phyloP scores from a whole-genome alignment of 441 rosid genomes.

The Viola pubescens region DNA sequence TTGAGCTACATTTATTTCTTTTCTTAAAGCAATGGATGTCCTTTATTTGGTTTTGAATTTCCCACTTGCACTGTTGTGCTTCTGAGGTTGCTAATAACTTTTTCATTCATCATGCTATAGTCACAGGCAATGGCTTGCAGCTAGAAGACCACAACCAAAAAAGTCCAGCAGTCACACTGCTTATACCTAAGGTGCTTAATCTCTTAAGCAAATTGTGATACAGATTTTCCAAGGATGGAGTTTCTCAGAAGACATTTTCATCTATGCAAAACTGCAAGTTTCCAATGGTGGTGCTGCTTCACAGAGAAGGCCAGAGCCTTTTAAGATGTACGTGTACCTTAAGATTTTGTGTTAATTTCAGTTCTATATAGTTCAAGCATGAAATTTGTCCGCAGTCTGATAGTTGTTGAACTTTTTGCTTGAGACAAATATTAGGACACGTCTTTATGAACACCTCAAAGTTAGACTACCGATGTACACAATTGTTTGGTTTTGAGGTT shows the following conservation, averaged over 20 bases:
- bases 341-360: background rate
- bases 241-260: constrained; percentile 10
- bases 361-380: background rate
- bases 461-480: too few relatives aligned
- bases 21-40: background rate
- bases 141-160: constrained; percentile 25
- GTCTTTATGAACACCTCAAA: too few relatives aligned
- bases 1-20: constrained; percentile 2
- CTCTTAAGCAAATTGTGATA: constrained; percentile 1
- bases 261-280: constrained; percentile 29
- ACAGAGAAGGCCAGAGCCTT: constrained; percentile 26
- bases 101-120: background rate
- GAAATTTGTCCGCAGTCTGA: background rate
- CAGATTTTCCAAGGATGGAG: constrained; percentile 1
- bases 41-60: background rate
- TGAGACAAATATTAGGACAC: too few relatives aligned
- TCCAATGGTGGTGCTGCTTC: constrained; percentile 18
- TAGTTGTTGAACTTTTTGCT: too few relatives aligned
- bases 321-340: constrained; percentile 38
- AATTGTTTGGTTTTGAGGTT: too few relatives aligned
- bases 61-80: background rate
- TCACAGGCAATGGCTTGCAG: constrained; percentile 32
- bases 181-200: constrained; percentile 38
- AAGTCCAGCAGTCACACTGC: constrained; percentile 21
- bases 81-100: constrained; percentile 4